phyloP scores from a whole-genome alignment of 1,139 yeast species.

The Cylindricascospora bacillispora region DNA sequence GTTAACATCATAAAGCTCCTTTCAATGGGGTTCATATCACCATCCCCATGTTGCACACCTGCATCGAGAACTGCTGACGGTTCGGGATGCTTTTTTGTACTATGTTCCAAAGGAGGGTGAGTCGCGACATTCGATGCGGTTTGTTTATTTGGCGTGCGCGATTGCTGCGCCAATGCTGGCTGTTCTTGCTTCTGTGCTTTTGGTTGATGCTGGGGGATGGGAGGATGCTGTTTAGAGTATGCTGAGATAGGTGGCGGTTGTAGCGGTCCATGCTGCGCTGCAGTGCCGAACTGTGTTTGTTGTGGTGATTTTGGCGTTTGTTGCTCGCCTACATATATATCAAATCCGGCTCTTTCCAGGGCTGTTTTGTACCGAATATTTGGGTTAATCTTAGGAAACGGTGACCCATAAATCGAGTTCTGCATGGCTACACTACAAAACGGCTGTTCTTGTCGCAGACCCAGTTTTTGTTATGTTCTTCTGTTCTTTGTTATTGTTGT shows the following conservation, averaged over 20 bases:
- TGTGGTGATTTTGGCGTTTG: not conserved
- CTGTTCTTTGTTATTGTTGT: too few species aligned
- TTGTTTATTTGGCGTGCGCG: not conserved
- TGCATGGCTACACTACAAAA: too few species aligned
- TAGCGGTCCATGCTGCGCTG: too few species aligned
- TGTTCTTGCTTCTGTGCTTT: not conserved
- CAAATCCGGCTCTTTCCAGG: constrained; percentile 57
- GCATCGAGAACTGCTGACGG: not conserved
- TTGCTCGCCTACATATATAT: constrained; percentile 12
- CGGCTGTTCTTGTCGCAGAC: too few species aligned
- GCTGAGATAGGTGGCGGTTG: too few species aligned
- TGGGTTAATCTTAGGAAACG: constrained; percentile 50
- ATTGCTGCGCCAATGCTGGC: not conserved
- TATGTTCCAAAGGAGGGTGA: not conserved
- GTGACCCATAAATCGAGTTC: constrained; percentile 21
- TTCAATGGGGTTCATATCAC: constrained; percentile 19
- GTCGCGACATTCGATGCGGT: not conserved
- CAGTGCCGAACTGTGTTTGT: too few species aligned
- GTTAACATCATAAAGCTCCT: constrained; percentile 23
- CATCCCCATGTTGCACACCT: not conserved
- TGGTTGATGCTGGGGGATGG: too few species aligned
- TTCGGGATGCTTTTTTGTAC: not conserved
- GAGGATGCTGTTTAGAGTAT: too few species aligned
- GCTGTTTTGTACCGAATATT: constrained; percentile 46
- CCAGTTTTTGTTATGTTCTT: too few species aligned